Base-by-base conservation (phyloP, 352 stramenopile species). In the Phytophthora meadii region DNA sequence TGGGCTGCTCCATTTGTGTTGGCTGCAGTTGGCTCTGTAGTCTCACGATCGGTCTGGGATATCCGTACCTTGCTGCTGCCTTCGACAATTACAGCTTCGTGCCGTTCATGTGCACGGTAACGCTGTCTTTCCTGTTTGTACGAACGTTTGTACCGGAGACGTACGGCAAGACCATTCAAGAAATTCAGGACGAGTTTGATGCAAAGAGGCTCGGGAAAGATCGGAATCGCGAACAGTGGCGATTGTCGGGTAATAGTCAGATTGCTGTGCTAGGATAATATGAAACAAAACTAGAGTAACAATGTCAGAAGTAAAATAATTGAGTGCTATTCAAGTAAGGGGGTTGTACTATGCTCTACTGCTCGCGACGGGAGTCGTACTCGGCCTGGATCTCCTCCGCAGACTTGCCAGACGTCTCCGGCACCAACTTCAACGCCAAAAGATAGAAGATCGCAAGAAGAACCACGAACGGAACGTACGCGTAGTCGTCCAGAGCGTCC, bases 341-440 rank as follows among this genome's bases (percentile, higher is more conserved):
- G 28, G n/a, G 5, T 5, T 7, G 11, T 14, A 28, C 40, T 39
- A 17, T 8, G 30, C 30, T 19, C 62, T 64, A 69, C 61, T 64
- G 51, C 39, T 69, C 61, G 10, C 65, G 65, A 55, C 53, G 59
- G 25, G 61, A 66, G 52, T 72, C 65, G 39, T 68, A 68, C 45
- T 72, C 65, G 36, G 54, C 65, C 36, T 77, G 68, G 62, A 89
- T 89, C 54, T 87, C 77, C 15, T 88, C 74, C 32, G 55, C 64
- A 22, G 82, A 86, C 44, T 86, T 87, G 32, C 76, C 74, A 15
- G 68, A 68, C 25, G 82, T 91, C 64, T 91, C 82, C 15, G 80
- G 82, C 14, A 91, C 58, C 27, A 67, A 39, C 45, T 71, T 72
- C 47, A 71, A 59, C 32, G 76, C 65, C 41, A 84, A 77, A 11